phyloP scores from a whole-genome alignment of 192 early-diverging fungal species.

The Gonapodya prolifera region DNA sequence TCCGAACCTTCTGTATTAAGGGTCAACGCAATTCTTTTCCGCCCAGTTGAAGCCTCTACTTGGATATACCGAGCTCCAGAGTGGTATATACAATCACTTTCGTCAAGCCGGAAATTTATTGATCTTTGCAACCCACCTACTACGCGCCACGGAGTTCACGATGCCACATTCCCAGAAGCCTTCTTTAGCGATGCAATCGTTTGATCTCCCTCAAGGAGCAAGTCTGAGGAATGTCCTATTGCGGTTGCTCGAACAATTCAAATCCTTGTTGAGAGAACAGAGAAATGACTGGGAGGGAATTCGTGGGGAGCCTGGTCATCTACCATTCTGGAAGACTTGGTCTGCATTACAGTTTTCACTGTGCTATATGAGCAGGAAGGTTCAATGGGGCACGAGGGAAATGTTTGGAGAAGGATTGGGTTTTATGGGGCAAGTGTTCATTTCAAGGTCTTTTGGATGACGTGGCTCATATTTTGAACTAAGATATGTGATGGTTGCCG shows the following conservation, averaged over 20 bases:
- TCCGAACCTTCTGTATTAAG: neutral
- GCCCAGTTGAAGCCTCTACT: neutral
- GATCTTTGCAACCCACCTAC: neutral
- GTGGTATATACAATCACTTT: neutral
- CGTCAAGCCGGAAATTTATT: neutral
- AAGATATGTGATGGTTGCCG: neutral
- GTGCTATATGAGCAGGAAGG: neutral
- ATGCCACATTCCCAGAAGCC: neutral
- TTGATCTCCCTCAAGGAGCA: no score
- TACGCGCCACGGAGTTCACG: neutral
- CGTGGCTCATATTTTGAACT: neutral
- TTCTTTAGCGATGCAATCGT: no score
- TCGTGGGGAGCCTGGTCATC: neutral
- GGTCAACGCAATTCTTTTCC: neutral
- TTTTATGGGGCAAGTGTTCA: neutral
- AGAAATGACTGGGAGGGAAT: neutral
- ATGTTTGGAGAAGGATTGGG: neutral
- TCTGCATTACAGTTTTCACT: neutral
- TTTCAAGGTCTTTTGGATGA: neutral
- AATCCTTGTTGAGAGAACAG: neutral
- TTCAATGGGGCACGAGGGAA: neutral
- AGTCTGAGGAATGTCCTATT: no score
- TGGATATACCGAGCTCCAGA: neutral
- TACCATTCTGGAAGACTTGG: neutral
- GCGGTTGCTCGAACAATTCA: no score